Percentiles rank a stretch among this genome's conserved stretches.
Evolutionary conservation across 2,329 filamentous ascomycete species (phyloP).

Genomic region (Aspergillus sp.): DNA sequence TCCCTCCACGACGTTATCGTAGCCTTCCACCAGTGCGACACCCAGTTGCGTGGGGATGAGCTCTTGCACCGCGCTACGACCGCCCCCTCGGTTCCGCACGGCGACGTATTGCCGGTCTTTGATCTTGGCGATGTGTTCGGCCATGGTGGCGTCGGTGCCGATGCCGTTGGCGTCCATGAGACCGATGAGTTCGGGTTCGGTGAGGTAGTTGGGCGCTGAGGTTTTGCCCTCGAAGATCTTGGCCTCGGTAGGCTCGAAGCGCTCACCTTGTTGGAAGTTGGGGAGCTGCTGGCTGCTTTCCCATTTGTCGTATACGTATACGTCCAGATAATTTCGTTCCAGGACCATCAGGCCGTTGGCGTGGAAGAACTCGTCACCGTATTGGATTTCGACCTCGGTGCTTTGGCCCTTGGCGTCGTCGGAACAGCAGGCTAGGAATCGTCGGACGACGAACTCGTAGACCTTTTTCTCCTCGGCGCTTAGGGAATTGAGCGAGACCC

Average conservation of each 20-base stretch:
- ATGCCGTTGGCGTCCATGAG: slow-evolving; percentile 99
- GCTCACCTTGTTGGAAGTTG: slow-evolving; percentile 67
- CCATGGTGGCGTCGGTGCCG: slow-evolving; percentile 97
- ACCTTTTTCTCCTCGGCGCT: slow-evolving; percentile 62
- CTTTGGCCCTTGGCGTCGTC: slow-evolving; percentile 83
- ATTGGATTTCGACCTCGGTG: slow-evolving; percentile 76
- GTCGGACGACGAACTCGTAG: slow-evolving; percentile 85
- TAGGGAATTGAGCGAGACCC: slow-evolving; percentile 56
- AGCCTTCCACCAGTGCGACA: slow-evolving; percentile 85
- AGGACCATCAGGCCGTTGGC: slow-evolving; percentile 77
- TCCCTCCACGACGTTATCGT: slow-evolving; percentile 88
- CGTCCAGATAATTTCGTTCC: slow-evolving; percentile 85
- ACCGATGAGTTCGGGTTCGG: slow-evolving; percentile 88
- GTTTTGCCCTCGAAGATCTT: slow-evolving; percentile 90
- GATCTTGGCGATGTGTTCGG: slow-evolving; percentile 94
- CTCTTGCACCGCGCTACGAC: slow-evolving; percentile 56
- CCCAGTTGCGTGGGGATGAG: slow-evolving; percentile 91
- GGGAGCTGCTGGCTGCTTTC: slow-evolving; percentile 78
- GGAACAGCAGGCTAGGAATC: slow-evolving; percentile 92
- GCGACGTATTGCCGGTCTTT: slow-evolving; percentile 81
- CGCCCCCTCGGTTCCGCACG: slow-evolving; percentile 48
- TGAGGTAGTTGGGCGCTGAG: slow-evolving; percentile 72
- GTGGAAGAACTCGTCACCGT: slow-evolving; percentile 73
- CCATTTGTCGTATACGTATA: slow-evolving; percentile 96
- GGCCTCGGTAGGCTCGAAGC: slow-evolving; percentile 79